These are phyloP conservation scores for Iris pallida DNA, from an alignment of 116 monocot genomes.

Conservation along the genomic window DNA sequence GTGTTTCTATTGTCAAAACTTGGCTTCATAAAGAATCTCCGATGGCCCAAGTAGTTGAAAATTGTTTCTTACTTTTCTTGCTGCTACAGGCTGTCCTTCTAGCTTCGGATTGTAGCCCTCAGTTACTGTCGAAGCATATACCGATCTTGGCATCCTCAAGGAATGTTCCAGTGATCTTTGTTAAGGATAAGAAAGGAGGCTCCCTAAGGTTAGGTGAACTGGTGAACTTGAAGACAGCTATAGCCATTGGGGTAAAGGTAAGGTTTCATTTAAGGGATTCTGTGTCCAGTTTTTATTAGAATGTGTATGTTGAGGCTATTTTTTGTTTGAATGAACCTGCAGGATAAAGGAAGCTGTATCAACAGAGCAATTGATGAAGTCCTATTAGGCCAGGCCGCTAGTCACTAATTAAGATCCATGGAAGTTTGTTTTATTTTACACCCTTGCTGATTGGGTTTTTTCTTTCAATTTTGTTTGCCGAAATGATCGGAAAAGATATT, in stretches of 20 bases:
- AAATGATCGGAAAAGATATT: too few relatives aligned
- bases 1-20: too few relatives aligned
- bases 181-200: slow-evolving; percentile 70
- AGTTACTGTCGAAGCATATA: slow-evolving; percentile 63
- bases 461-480: too few relatives aligned
- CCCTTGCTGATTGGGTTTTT: too few relatives aligned
- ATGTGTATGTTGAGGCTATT: neutral
- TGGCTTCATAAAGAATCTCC: too few relatives aligned
- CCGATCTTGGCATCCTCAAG: slow-evolving; percentile 57
- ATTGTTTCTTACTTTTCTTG: neutral
- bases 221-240: slow-evolving; percentile 73
- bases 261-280: neutral
- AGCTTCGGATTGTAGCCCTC: slow-evolving; percentile 67
- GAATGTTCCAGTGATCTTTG: slow-evolving; percentile 50
- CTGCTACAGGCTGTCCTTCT: slow-evolving; percentile 53
- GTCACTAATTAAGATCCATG: too few relatives aligned
- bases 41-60: too few relatives aligned
- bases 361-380: slow-evolving; percentile 39
- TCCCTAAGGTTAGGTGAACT: slow-evolving; percentile 76
- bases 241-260: slow-evolving; percentile 87
- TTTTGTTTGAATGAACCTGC: neutral
- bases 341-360: slow-evolving; percentile 44
- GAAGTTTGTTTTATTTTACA: too few relatives aligned
- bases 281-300: neutral
- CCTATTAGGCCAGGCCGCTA: neutral